Base-by-base conservation (phyloP, 2,329 filamentous ascomycete species). In the Talaromyces sp. region DNA sequence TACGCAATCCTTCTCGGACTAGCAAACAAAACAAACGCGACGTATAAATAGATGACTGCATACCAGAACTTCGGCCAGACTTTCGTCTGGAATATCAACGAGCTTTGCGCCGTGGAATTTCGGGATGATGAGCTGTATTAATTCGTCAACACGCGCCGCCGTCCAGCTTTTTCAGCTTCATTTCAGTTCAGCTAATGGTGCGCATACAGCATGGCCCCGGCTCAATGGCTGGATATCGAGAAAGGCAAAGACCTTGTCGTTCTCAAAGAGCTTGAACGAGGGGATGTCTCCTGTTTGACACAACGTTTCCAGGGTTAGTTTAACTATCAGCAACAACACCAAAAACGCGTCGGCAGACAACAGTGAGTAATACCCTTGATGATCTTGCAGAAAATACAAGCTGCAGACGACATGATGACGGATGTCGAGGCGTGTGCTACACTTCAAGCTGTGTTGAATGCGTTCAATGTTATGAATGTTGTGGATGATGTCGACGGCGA, bases 381-480 rank as follows among this genome's bases (percentile, higher is more conserved):
- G 74, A 99, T 98, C 77, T 91, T 96, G 84, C 95, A 99, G 81
- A 99, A 99, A 73, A 98, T 91, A 75, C 95, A 99, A 64, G 88
- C 82, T 58, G 88, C 83, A 43, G 74, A 68, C 24, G 71, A 66
- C 69, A 72, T 75, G 52, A 49, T 58, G 27, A 46, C 9, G 11
- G 19, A 14, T 24, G 4, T 19, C 19, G 19, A 46, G 43, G 8
- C n/a, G 21, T 9, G 19, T 24, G 19, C 43, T 19, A 9, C 11
- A 13, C 2, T 35, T 38, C 17, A n/a, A 4, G 6, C 14, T n/a
- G 35, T 38, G 14, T 38, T 38, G 35, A 38, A 38, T 38, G 35
- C 17, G 35, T 38, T n/a, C 14, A n/a, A 38, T 38, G 35, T 38
- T 38, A n/a, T n/a, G 14, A 8, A n/a, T 38, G 35, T 38, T 38